Percentiles rank a stretch among this genome's conserved stretches.
phyloP scores from a whole-genome alignment of 1,139 yeast genomes.

The Hyphopichia fennica region DNA sequence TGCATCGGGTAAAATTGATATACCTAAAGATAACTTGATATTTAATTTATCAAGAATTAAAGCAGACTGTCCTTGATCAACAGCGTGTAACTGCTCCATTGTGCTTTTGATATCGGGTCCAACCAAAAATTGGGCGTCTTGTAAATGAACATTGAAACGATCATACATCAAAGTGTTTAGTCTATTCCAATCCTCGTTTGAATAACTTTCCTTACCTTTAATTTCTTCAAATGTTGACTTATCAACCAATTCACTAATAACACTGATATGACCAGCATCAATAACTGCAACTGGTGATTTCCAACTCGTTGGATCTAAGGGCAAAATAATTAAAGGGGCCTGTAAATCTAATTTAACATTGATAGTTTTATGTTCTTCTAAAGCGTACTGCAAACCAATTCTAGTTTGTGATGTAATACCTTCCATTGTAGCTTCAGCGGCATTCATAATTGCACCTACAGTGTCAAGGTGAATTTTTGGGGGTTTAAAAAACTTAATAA shows the following conservation, averaged over 20 bases:
- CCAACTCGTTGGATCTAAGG: slow-evolving; percentile 77
- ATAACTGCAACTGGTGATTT: slow-evolving; percentile 86
- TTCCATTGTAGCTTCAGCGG: slow-evolving; percentile 94
- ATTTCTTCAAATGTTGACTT: slow-evolving; percentile 68
- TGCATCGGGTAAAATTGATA: slow-evolving; percentile 84
- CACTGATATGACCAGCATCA: slow-evolving; percentile 95
- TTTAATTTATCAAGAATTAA: slow-evolving; percentile 75
- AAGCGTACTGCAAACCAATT: slow-evolving; percentile 87
- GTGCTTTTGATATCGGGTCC: slow-evolving; percentile 82
- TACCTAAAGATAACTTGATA: slow-evolving; percentile 69
- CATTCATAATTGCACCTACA: slow-evolving; percentile 86
- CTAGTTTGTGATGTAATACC: slow-evolving; percentile 88
- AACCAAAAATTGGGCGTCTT: slow-evolving; percentile 85
- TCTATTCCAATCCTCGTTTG: slow-evolving; percentile 67
- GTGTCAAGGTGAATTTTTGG: slow-evolving; percentile 87
- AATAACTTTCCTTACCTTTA: slow-evolving; percentile 67
- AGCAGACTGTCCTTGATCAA: slow-evolving; percentile 34
- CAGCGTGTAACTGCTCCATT: slow-evolving; percentile 61
- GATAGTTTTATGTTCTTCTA: slow-evolving; percentile 91
- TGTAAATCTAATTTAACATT: slow-evolving; percentile 84
- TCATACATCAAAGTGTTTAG: slow-evolving; percentile 86
- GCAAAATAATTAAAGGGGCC: slow-evolving; percentile 90
- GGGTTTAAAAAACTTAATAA: slow-evolving; percentile 76
- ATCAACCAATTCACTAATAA: slow-evolving; percentile 78
- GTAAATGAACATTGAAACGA: slow-evolving; percentile 70